These are phyloP conservation scores for Inonotus hispidus DNA, from an alignment of 1,284 basidiomycete species.

Conservation along the genomic window DNA sequence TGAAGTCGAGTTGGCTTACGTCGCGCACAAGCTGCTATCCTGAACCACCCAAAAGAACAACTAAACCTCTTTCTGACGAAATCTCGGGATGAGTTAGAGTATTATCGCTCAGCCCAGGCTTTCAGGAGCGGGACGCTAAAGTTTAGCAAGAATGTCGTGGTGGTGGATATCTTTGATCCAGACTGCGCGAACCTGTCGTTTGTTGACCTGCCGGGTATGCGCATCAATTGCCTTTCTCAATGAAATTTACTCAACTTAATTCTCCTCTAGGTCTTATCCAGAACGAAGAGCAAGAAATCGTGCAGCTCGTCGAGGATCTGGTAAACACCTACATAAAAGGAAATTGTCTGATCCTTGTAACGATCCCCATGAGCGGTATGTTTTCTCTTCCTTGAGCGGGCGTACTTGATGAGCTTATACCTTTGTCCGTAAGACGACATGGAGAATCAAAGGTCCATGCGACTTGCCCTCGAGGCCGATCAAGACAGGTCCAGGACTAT, in stretches of 20 bases:
- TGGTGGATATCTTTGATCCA: constrained; percentile 31
- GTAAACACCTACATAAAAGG: constrained; percentile 41
- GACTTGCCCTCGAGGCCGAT: constrained; percentile 48
- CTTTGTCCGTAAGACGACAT: constrained; percentile 46
- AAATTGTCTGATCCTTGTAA: constrained; percentile 52
- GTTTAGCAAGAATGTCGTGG: constrained; percentile 27
- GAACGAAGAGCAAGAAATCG: constrained; percentile 38
- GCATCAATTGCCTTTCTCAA: background rate
- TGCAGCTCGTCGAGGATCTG: constrained; percentile 42
- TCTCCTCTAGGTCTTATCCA: constrained; percentile 44
- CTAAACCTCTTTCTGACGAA: constrained; percentile 19
- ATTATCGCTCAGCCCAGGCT: constrained; percentile 12
- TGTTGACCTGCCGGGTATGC: constrained; percentile 45
- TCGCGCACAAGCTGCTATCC: constrained; percentile 29
- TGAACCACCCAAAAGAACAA: constrained; percentile 24
- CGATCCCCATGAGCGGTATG: constrained; percentile 57
- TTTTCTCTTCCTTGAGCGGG: background rate
- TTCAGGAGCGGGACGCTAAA: constrained; percentile 17
- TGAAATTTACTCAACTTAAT: background rate
- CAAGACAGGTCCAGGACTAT: constrained; percentile 51
- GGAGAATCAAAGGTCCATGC: constrained; percentile 55
- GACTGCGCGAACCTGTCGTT: constrained; percentile 44
- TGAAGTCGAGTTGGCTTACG: constrained; percentile 29
- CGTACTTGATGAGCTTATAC: background rate
- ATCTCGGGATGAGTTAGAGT: constrained; percentile 21